Evolutionary conservation across 768 basidiomycete species (phyloP).

Genomic region (Collybia sordida): DNA sequence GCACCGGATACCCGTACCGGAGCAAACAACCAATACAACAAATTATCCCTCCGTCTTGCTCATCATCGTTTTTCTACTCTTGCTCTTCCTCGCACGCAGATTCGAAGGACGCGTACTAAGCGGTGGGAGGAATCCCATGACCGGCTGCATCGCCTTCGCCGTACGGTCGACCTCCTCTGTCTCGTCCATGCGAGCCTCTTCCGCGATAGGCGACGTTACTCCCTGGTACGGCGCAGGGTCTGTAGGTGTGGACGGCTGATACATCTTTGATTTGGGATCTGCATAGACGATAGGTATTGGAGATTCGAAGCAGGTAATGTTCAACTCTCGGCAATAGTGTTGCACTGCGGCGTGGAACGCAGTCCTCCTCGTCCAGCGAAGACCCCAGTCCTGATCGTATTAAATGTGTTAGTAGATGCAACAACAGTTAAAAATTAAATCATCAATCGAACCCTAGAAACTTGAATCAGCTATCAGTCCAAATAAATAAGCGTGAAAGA

Average conservation of each 20-base stretch:
- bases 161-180: slow-evolving; percentile 21
- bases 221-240: slow-evolving; percentile 13
- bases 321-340: slow-evolving; percentile 68
- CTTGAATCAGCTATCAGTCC: too few species aligned
- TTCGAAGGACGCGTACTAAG: slow-evolving; percentile 30
- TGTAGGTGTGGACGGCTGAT: slow-evolving; percentile 11
- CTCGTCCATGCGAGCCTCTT: not conserved
- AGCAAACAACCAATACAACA: too few species aligned
- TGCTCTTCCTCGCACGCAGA: slow-evolving; percentile 40
- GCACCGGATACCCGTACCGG: too few species aligned
- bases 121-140: slow-evolving; percentile 50
- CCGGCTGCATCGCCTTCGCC: slow-evolving; percentile 31
- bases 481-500: too few species aligned
- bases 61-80: slow-evolving; percentile 38
- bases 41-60: slow-evolving; percentile 30
- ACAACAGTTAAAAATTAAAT: not conserved
- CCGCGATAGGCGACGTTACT: slow-evolving; percentile 10
- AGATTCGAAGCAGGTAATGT: slow-evolving; percentile 60
- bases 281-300: slow-evolving; percentile 58
- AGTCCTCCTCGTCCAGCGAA: slow-evolving; percentile 60
- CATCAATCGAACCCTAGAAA: too few species aligned
- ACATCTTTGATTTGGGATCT: slow-evolving; percentile 27
- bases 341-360: slow-evolving; percentile 81
- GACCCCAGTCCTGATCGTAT: slow-evolving; percentile 49
- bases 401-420: not conserved